Percentiles rank a stretch among this genome's conserved stretches.
Conservation (phyloP, 352 stramenopile species). For the Elongisporangium prolatum region DNA sequence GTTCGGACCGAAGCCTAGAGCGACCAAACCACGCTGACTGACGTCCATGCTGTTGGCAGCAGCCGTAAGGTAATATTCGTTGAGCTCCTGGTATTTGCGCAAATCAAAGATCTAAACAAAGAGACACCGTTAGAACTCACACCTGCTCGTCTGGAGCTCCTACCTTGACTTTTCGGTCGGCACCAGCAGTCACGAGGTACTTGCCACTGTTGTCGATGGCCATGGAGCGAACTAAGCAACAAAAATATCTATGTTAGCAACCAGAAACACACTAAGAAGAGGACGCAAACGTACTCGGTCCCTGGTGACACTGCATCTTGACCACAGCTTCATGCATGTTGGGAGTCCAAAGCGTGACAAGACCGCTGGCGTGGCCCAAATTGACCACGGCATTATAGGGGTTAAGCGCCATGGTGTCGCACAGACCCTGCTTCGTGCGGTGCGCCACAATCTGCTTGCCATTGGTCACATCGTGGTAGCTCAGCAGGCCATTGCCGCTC, state of each 20-base stretch:
- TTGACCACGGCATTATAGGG: conserved; percentile 96
- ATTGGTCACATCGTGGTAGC: conserved; percentile 97
- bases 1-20: conserved; percentile 90
- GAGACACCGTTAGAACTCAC: neutral
- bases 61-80: conserved; percentile 90
- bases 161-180: conserved; percentile 92
- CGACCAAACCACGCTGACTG: conserved; percentile 94
- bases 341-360: conserved; percentile 98
- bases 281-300: conserved; percentile 74
- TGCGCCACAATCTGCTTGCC: conserved; percentile 91
- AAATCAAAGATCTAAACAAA: conserved; percentile 91
- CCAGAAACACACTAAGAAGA: neutral
- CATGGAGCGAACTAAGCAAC: conserved; percentile 73
- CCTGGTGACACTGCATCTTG: conserved; percentile 97
- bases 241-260: conserved; percentile 11
- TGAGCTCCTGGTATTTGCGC: conserved; percentile 94
- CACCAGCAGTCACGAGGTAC: conserved; percentile 95
- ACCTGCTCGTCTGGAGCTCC: neutral
- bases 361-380: conserved; percentile 95
- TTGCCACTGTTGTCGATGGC: conserved; percentile 91
- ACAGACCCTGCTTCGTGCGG: conserved; percentile 91
- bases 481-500: conserved; percentile 86
- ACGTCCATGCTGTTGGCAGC: conserved; percentile 92
- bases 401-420: conserved; percentile 93
- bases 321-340: conserved; percentile 92